phyloP scores from a whole-genome alignment of 2,329 filamentous ascomycete species.

The Neonectria sp. region DNA sequence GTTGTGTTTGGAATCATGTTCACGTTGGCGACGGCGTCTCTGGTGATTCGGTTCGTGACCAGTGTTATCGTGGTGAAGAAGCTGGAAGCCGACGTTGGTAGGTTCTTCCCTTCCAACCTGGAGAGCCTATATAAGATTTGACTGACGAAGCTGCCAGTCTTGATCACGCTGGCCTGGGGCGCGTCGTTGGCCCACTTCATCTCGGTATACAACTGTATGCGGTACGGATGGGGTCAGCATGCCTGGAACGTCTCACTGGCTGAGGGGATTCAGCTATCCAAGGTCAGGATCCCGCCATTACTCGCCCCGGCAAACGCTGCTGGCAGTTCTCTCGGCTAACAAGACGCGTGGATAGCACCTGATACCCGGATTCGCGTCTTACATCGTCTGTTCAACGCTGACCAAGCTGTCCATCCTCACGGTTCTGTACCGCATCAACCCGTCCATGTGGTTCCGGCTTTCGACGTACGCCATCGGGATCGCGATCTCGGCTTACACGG shows the following conservation, averaged over 20 bases:
- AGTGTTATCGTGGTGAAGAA: constrained; percentile 6
- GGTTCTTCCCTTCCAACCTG: background rate
- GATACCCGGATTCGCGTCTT: constrained; percentile 5
- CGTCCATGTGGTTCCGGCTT: constrained; percentile 10
- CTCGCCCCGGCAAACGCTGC: background rate
- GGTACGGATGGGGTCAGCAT: constrained; percentile 24
- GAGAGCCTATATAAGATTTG: background rate
- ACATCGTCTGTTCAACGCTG: constrained; percentile 21
- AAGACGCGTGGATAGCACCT: background rate
- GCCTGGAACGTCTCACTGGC: constrained; percentile 19
- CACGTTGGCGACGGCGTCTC: constrained; percentile 16
- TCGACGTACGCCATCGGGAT: constrained; percentile 5
- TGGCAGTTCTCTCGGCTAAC: background rate
- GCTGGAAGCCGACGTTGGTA: constrained; percentile 22
- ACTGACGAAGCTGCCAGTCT: background rate
- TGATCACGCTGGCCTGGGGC: constrained; percentile 23
- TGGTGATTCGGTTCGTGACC: constrained; percentile 19
- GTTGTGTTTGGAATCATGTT: constrained; percentile 21
- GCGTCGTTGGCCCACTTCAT: constrained; percentile 23
- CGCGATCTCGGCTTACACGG: constrained; percentile 3
- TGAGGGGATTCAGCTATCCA: constrained; percentile 11
- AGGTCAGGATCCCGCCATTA: background rate
- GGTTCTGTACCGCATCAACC: constrained; percentile 19
- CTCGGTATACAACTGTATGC: constrained; percentile 7
- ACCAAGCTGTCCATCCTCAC: constrained; percentile 27